Conservation (phyloP, 345 rosid genomes). For the Citrus medica region DNA sequence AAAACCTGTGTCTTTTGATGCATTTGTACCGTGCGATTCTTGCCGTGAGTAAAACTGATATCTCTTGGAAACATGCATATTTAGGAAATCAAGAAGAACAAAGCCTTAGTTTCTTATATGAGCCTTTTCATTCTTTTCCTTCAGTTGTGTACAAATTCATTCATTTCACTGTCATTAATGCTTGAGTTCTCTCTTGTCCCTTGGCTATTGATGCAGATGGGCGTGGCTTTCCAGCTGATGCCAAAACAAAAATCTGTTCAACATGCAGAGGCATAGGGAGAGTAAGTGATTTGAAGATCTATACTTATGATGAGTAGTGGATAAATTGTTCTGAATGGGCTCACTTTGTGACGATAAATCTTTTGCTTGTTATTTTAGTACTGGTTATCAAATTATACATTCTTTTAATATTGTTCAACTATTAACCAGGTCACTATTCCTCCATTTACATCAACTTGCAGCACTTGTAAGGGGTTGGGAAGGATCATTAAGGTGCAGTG, state of each 20-base stretch:
- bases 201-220: conserved; percentile 59
- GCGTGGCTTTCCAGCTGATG: conserved; percentile 63
- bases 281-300: conserved; percentile 50
- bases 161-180: neutral
- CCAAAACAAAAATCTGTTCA: conserved; percentile 56
- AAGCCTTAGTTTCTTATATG: neutral
- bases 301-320: conserved; percentile 19
- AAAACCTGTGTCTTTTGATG: conserved; percentile 66
- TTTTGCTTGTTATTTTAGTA: neutral
- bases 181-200: conserved; percentile 4
- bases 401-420: conserved; percentile 9
- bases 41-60: conserved; percentile 55
- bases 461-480: conserved; percentile 72
- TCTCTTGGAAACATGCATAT: neutral
- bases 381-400: conserved; percentile 1
- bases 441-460: conserved; percentile 85
- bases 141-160: neutral
- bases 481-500: conserved; percentile 59
- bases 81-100: neutral
- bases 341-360: conserved; percentile 14
- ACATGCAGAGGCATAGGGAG: conserved; percentile 83
- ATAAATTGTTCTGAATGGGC: conserved; percentile 6
- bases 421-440: conserved; percentile 76
- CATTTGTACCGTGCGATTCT: conserved; percentile 74
- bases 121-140: neutral